Conservation (phyloP, 2,329 filamentous ascomycete species). For the Fusarium xylarioides region DNA sequence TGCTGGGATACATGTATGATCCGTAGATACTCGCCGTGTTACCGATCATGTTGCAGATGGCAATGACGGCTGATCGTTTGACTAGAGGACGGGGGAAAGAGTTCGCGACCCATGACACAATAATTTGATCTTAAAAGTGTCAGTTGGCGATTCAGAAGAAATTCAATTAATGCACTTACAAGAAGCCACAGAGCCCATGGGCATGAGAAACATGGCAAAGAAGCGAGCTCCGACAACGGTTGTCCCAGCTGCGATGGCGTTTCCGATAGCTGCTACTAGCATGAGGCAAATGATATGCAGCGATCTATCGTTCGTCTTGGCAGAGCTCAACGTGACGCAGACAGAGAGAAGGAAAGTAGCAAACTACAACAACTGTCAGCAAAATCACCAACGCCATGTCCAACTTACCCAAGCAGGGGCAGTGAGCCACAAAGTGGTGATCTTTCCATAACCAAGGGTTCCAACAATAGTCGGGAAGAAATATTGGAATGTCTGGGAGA, state of each 20-base stretch:
- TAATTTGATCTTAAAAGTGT: conserved; percentile 54
- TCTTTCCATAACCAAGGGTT: conserved; percentile 65
- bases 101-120: conserved; percentile 75
- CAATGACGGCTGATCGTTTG: conserved; percentile 71
- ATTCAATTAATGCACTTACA: conserved; percentile 42
- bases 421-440: conserved; percentile 65
- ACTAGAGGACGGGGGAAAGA: conserved; percentile 76
- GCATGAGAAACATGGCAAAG: conserved; percentile 71
- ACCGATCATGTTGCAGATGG: conserved; percentile 73
- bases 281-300: conserved; percentile 65
- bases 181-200: conserved; percentile 61
- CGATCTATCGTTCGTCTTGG: conserved; percentile 63
- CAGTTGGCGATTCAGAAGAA: fast-evolving
- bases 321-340: conserved; percentile 63
- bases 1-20: conserved; percentile 58
- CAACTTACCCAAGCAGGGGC: conserved; percentile 62
- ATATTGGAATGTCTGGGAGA: conserved; percentile 68
- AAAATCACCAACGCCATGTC: conserved; percentile 23
- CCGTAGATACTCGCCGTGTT: conserved; percentile 63
- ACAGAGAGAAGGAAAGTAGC: conserved; percentile 63
- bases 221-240: conserved; percentile 62
- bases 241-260: conserved; percentile 63
- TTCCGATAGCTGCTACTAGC: conserved; percentile 61
- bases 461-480: conserved; percentile 73
- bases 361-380: conserved; percentile 43